Conservation (phyloP, 2,329 filamentous ascomycete species). For the Mariannaea sp. region DNA sequence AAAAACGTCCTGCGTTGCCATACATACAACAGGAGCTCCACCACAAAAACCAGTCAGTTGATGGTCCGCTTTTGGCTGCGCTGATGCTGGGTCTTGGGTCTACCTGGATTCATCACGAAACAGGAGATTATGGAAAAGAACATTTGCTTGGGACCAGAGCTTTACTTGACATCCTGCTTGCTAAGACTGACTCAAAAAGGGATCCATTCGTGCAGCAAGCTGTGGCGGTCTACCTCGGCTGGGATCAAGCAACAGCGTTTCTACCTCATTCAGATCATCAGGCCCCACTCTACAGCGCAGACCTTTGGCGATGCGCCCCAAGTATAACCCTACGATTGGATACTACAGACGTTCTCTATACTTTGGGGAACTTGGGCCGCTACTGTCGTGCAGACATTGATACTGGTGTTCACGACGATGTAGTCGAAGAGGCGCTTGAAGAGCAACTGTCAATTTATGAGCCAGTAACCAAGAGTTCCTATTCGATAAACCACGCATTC, state of each 20-base stretch:
- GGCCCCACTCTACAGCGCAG: background rate
- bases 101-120: background rate
- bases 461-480: no score
- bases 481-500: no score
- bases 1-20: background rate
- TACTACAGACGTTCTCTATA: conserved; percentile 9
- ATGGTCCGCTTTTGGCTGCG: background rate
- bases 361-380: conserved; percentile 2
- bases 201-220: background rate
- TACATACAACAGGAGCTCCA: background rate
- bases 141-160: conserved; percentile 8
- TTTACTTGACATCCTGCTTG: background rate
- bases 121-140: no score
- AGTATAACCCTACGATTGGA: conserved; percentile 6
- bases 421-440: no score
- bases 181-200: background rate
- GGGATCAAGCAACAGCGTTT: conserved; percentile 9
- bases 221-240: conserved; percentile 6
- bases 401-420: background rate
- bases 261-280: background rate
- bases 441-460: no score
- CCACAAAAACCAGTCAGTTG: background rate
- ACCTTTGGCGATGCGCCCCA: background rate
- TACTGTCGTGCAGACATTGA: conserved; percentile 8
- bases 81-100: conserved; percentile 1